Evolutionary conservation across 2,329 filamentous ascomycete genomes (phyloP).

Genomic region (Trichoderma koningii): DNA sequence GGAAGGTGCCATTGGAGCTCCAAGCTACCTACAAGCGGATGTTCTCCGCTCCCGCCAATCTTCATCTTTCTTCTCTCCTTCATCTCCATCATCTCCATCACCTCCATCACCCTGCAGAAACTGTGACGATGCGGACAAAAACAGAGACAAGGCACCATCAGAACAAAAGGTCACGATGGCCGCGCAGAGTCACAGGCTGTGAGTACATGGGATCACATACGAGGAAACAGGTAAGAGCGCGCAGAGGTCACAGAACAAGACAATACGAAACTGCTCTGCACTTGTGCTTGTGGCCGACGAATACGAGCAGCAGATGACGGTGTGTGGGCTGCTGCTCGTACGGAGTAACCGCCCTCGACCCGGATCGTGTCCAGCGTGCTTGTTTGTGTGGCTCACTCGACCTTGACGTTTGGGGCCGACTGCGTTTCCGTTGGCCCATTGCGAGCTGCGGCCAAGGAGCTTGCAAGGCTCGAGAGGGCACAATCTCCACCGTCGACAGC

Average conservation of each 20-base stretch:
- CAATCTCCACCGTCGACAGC: constrained; percentile 7
- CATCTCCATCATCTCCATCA: not conserved
- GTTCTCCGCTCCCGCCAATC: not conserved
- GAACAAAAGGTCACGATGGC: constrained; percentile 2
- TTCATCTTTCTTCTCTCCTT: not conserved
- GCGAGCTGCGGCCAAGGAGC: constrained; percentile 2
- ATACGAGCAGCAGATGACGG: constrained; percentile 25
- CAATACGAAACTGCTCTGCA: constrained; percentile 21
- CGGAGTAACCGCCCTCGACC: constrained; percentile 20
- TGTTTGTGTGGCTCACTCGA: constrained; percentile 14
- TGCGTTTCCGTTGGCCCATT: constrained; percentile 2
- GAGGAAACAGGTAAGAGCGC: not conserved
- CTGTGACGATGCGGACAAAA: not conserved
- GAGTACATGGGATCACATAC: not conserved
- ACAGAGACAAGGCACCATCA: not conserved
- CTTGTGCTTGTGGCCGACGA: constrained; percentile 20
- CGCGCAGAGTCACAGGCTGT: not conserved
- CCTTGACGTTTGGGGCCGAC: constrained; percentile 9
- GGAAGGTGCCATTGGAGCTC: constrained; percentile 18
- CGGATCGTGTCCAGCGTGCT: too few species aligned
- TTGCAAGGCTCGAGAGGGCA: not conserved
- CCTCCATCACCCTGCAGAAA: not conserved
- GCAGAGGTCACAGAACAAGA: constrained; percentile 9
- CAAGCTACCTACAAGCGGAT: constrained; percentile 6
- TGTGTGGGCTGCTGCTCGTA: constrained; percentile 22